Base-by-base conservation (phyloP, 768 basidiomycete species). In the Tephrocybe sp. region DNA sequence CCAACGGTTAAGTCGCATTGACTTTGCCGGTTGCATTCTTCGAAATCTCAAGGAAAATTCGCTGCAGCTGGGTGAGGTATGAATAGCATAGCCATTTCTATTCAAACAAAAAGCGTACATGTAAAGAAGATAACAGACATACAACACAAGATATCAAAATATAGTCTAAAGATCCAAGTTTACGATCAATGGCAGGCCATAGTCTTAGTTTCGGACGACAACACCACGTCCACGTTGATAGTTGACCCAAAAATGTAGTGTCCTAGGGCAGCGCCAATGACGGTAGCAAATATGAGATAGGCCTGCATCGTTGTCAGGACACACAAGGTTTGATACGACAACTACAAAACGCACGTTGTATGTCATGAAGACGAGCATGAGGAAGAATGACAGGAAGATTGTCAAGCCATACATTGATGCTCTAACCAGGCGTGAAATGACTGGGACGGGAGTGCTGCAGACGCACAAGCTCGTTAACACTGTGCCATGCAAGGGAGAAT, bases 341-440 rank as follows among this genome's bases (percentile, higher is more conserved):
- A 23, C 34, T 20, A 72, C 3, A 5, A 43, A 36, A 14, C 89
- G 62, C 52, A 93, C 91, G 58, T 97, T 97, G 72, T 95, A 97
- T 4, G 93, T 96, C 93, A 97, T 96, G 69, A 93, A 94, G 34
- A 96, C 85, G 51, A 97, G 74, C 93, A 97, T 97, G 64, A 93
- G 81, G 80, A 92, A 91, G 76, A 88, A 90, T 30, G 90, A 90
- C 52, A 93, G 67, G 66, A 86, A 86, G 18, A 93, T 83, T 2
- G 82, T 82, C 3, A 75, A 68, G n/a, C 86, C 91, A 60, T 95
- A 96, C 32, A 92, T 64, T 1, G 65, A 58, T 5, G 91, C 87
- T 21, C 90, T 78, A 38, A 85, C 59, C n/a, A 75, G 54, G 20
- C 86, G 82, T 34, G 75, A 68, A 7, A 70, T 47, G 20, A 70